Percentiles rank a stretch among this genome's conserved stretches.
Evolutionary conservation across 345 rosid genomes (phyloP).

Genomic region (Lumnitzera littorea): DNA sequence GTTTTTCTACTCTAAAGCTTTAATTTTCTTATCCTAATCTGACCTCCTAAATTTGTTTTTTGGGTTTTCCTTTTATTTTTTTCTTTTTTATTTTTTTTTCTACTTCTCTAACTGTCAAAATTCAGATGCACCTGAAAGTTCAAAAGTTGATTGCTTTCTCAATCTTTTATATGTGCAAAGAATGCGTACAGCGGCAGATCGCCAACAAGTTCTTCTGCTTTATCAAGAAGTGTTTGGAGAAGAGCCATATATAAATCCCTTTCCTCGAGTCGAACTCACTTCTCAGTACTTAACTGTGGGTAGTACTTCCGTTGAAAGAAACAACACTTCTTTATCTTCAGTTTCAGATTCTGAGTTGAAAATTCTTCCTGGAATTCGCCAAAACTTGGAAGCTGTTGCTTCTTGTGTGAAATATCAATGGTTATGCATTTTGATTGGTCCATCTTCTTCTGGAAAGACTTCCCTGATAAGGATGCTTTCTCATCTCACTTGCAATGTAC

Average conservation of each 20-base stretch:
- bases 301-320: constrained; percentile 59
- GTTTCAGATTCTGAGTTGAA: constrained; percentile 41
- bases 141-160: constrained; percentile 48
- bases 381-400: constrained; percentile 77
- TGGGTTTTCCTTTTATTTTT: constrained; percentile 4
- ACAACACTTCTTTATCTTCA: constrained; percentile 23
- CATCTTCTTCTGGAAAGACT: constrained; percentile 89
- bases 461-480: constrained; percentile 76
- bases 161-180: constrained; percentile 77
- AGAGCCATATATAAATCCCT: constrained; percentile 61
- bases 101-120: constrained; percentile 5
- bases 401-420: constrained; percentile 71
- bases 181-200: constrained; percentile 88
- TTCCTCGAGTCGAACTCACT: constrained; percentile 71
- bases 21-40: too few species aligned
- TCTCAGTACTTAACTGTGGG: constrained; percentile 55
- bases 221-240: constrained; percentile 64
- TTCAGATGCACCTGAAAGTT: constrained; percentile 29
- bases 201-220: constrained; percentile 56
- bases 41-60: too few species aligned
- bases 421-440: constrained; percentile 87
- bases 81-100: background rate
- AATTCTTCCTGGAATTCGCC: constrained; percentile 67
- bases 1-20: too few species aligned
- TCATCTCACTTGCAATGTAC: constrained; percentile 65